Percentiles rank a stretch among this genome's conserved stretches.
phyloP scores from a whole-genome alignment of 805 yeast genomes.

The Myxozyma nipponensis region DNA sequence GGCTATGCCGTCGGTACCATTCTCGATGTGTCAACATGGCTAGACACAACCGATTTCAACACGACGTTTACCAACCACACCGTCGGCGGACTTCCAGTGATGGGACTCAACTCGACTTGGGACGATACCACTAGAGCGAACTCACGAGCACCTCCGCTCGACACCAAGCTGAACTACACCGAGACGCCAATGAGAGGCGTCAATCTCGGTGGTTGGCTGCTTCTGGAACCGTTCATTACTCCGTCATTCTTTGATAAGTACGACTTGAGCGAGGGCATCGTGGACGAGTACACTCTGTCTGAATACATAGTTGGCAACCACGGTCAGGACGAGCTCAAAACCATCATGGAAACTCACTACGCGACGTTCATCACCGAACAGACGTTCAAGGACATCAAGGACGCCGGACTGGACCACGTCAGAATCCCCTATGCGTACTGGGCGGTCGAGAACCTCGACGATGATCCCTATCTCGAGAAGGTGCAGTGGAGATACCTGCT shows the following conservation, averaged over 20 bases:
- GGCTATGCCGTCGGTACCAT: conserved; percentile 31
- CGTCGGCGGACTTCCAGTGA: conserved; percentile 37
- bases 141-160: conserved; percentile 33
- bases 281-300: conserved; percentile 73
- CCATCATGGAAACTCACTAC: conserved; percentile 69
- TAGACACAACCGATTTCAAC: conserved; percentile 36
- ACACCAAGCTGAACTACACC: conserved; percentile 32
- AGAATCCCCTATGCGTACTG: conserved; percentile 94
- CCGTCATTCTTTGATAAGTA: conserved; percentile 63
- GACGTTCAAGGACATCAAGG: conserved; percentile 60
- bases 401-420: conserved; percentile 72
- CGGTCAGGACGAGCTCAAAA: conserved; percentile 57
- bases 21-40: conserved; percentile 37
- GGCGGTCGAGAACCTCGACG: conserved; percentile 64
- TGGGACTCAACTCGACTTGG: conserved; percentile 38
- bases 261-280: conserved; percentile 38
- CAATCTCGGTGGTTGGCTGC: conserved; percentile 85
- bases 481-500: conserved; percentile 54
- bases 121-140: conserved; percentile 34
- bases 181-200: conserved; percentile 54
- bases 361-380: conserved; percentile 65
- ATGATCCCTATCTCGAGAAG: conserved; percentile 76
- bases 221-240: conserved; percentile 78
- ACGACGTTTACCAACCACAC: conserved; percentile 37
- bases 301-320: conserved; percentile 46